Conservation (phyloP, 805 yeast genomes). For the Zygoascus bituminiphila region DNA sequence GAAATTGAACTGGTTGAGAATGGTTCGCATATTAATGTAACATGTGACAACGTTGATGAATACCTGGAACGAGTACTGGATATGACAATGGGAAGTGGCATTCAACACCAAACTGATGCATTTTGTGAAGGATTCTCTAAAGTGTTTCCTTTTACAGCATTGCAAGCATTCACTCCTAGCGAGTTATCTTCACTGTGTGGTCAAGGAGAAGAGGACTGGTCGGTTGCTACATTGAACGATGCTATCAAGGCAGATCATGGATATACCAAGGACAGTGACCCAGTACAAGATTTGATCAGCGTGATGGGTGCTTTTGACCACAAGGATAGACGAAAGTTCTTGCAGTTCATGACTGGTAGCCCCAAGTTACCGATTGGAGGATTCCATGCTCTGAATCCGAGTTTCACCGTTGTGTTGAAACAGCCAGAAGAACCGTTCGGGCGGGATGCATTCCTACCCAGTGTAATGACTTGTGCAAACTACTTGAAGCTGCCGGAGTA, state of each 20-base stretch:
- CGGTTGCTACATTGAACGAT: conserved; percentile 40
- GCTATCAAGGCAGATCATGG: conserved; percentile 86
- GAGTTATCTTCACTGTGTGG: conserved; percentile 73
- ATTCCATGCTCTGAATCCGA: conserved; percentile 72
- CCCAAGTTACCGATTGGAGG: conserved; percentile 94
- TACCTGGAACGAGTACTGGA: conserved; percentile 55
- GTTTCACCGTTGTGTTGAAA: conserved; percentile 78
- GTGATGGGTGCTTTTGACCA: conserved; percentile 48
- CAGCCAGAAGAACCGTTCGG: conserved; percentile 55
- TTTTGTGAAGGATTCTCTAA: conserved; percentile 75
- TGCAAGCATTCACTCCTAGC: conserved; percentile 62
- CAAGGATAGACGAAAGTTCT: conserved; percentile 57
- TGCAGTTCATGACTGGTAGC: conserved; percentile 87
- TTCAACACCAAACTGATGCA: conserved; percentile 52
- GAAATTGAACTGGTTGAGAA: conserved; percentile 46
- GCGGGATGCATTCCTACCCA: conserved; percentile 80
- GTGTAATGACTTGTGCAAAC: conserved; percentile 98
- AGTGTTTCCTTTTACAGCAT: conserved; percentile 70
- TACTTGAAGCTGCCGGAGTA: conserved; percentile 86
- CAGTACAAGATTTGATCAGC: conserved; percentile 53
- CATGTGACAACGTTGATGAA: conserved; percentile 43
- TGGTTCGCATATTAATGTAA: conserved; percentile 48
- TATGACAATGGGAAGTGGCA: conserved; percentile 53
- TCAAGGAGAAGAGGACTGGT: conserved; percentile 80
- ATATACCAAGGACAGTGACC: conserved; percentile 57